Evolutionary conservation across 2,329 filamentous ascomycete species (phyloP).

Genomic region (Allantophomopsis cytisporea): DNA sequence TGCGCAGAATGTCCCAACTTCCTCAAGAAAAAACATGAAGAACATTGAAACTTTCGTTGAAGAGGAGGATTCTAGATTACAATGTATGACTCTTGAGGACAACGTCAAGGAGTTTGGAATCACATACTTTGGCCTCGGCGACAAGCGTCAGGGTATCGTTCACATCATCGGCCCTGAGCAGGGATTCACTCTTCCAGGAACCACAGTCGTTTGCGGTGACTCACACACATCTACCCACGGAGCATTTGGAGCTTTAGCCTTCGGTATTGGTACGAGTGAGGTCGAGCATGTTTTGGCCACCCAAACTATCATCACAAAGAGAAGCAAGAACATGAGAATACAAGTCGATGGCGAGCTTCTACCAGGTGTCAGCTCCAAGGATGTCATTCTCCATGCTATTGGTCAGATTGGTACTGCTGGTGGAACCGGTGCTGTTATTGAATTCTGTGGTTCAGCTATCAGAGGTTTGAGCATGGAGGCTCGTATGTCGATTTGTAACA

Average conservation of each 20-base stretch:
- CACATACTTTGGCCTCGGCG: conserved; percentile 92
- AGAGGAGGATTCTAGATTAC: conserved; percentile 82
- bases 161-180: conserved; percentile 98
- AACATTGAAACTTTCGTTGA: conserved; percentile 89
- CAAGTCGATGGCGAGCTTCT: conserved; percentile 85
- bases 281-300: conserved; percentile 97
- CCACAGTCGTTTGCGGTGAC: conserved; percentile 94
- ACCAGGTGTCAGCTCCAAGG: conserved; percentile 90
- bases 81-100: conserved; percentile 92
- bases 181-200: conserved; percentile 93
- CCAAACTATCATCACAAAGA: conserved; percentile 85
- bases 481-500: conserved; percentile 98
- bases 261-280: conserved; percentile 95
- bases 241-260: conserved; percentile 86
- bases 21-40: conserved; percentile 83
- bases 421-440: conserved; percentile 87
- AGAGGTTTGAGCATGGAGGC: conserved; percentile 86
- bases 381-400: conserved; percentile 86
- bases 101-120: conserved; percentile 95
- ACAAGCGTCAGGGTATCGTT: conserved; percentile 95
- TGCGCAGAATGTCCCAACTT: conserved; percentile 77
- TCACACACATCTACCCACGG: conserved; percentile 97
- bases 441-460: conserved; percentile 94
- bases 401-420: conserved; percentile 90
- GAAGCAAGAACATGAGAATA: conserved; percentile 98